Conservation (phyloP, 1,139 yeast genomes). For the Debaryomyces udenii region DNA sequence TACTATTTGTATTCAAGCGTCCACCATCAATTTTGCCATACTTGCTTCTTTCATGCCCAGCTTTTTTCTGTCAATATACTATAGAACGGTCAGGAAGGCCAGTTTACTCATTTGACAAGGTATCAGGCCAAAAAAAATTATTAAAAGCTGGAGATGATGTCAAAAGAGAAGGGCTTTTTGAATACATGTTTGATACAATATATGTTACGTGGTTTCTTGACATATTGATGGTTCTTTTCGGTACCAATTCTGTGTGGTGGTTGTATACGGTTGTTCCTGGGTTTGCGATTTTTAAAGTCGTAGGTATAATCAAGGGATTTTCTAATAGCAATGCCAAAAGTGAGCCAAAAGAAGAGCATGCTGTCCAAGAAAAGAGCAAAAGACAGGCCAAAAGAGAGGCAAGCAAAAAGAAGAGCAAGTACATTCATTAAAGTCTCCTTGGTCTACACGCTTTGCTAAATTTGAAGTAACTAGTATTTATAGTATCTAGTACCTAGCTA, state of each 20-base stretch:
- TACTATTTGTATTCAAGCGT: conserved; percentile 49
- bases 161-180: conserved; percentile 67
- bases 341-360: conserved; percentile 14
- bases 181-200: conserved; percentile 74
- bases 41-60: conserved; percentile 61
- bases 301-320: conserved; percentile 26
- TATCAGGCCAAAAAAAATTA: conserved; percentile 36
- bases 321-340: conserved; percentile 19
- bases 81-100: conserved; percentile 75
- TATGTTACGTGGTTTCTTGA: conserved; percentile 70
- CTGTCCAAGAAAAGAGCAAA: conserved; percentile 37
- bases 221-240: conserved; percentile 55
- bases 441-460: no score
- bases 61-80: conserved; percentile 54
- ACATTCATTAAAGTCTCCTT: conserved; percentile 22
- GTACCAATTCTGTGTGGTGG: conserved; percentile 66
- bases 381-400: conserved; percentile 54
- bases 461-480: no score
- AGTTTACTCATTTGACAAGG: conserved; percentile 40
- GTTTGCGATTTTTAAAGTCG: conserved; percentile 59
- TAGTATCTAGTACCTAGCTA: no score
- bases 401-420: conserved; percentile 42
- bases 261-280: conserved; percentile 49
- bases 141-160: conserved; percentile 67
- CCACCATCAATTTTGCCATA: conserved; percentile 57